Base-by-base conservation (phyloP, 768 basidiomycete genomes). In the Asterophora lycoperdoides region DNA sequence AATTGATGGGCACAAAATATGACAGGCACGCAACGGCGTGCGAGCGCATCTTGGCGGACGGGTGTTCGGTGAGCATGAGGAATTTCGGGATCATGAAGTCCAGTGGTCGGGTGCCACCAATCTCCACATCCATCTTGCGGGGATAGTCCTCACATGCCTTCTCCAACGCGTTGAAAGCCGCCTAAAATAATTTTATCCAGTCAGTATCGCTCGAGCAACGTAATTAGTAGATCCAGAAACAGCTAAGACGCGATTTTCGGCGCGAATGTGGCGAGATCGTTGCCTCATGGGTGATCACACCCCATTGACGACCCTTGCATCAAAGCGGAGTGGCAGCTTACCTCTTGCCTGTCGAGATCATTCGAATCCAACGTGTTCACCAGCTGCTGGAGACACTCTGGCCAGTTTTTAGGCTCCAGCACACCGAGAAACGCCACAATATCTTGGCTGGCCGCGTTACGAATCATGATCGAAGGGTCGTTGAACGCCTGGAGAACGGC, bases 141-240 rank as follows among this genome's bases (percentile, higher is more conserved):
- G 96, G 94, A 55, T 91, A 94, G 64, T 99, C 96, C 67, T 98
- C 93, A 67, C 93, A 95, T 44, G 95, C 88, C 66, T 96, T 96
- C 68, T 91, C 88, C 30, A 98, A 78, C 2, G 93, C 86, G 63
- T 91, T 89, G 70, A 98, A 97, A 10, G 93, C 90, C 40, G 90
- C 89, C 95, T 80, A 51, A 7, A 45, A 32, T 15, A 28, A 54
- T 13, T 33, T 53, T 52, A 41, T 60, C 52, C 40, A 53, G 49
- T 55, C 14, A 51, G 53, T 38, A 44, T 36, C 19, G 7, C 20
- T 23, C 26, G 15, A 52, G 32, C 26, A 40, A 46, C 33, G 45
- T 51, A 45, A 40, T 39, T 37, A 41, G 54, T 45, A 47, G 41
- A 46, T 46, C 30, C n/a, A 49, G 46, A 53, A 20, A 42, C 15